Base-by-base conservation (phyloP, 371 early-diverging fungal genomes). In the Apophysomyces trapeziformis region DNA sequence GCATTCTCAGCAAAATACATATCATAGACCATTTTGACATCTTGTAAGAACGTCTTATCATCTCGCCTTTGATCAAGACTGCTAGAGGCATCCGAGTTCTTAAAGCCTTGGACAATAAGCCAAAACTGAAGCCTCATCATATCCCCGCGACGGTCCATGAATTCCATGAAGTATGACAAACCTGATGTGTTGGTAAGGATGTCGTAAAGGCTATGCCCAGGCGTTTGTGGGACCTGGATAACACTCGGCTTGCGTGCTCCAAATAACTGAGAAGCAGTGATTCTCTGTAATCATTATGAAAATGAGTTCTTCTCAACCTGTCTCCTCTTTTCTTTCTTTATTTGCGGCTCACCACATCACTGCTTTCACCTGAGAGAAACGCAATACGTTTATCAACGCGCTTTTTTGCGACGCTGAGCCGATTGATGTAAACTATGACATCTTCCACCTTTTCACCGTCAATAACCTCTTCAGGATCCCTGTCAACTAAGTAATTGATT, bases 401-500 rank as follows among this genome's bases (percentile, higher is more conserved):
- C 61, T 85, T 85, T 68, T 85, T 89, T 5, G 95, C 94, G n/a
- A 85, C 72, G 21, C 86, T 79, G 11, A 96, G 84, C 3, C 88
- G 79, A 64, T 90, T 92, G 45, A 95, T 74, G 67, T 93, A 94
- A 0, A 85, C 79, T 5, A 85, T 75, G 8, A 92, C 79, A 57
- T 92, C 92, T 44, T 86, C 74, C n/a, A 95, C 95, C 38, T 88
- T 87, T 73, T 89, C 86, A 6, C 95, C 95, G 62, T 95, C 87
- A 35, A 96, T 83, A 13, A 91, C 82, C 58, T 94, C 94, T 65
- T 88, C 87, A 41, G 86, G 83, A 64, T 84, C 85, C 45, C 86
- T 79, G 58, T 87, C 89, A 64, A 75, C 89, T 76, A 85, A 56
- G 21, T 38, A 46, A 58, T 18, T 5, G 45, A 47, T 6, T 11